Evolutionary conservation across 1,284 basidiomycete genomes (phyloP).

Genomic region (Tremellales sp.): DNA sequence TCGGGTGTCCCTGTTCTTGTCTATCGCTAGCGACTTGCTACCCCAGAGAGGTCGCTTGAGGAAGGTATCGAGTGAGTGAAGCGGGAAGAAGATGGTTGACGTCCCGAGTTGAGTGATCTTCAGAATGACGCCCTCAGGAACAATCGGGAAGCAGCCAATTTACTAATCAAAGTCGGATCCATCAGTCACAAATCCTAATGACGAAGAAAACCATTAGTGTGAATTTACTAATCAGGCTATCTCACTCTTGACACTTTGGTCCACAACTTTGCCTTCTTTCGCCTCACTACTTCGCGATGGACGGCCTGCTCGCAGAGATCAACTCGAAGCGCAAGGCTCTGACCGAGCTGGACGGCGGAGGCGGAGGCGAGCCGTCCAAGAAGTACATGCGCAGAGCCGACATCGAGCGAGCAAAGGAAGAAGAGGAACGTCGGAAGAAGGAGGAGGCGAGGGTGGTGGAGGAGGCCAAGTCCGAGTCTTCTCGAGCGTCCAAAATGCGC

Average conservation of each 20-base stretch:
- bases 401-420: slow-evolving; percentile 56
- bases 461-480: slow-evolving; percentile 37
- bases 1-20: no score
- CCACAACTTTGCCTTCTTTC: background rate
- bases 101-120: no score
- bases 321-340: slow-evolving; percentile 75
- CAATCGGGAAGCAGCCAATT: background rate
- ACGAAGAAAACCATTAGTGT: background rate
- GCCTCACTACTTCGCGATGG: slow-evolving; percentile 25
- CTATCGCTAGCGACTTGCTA: no score
- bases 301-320: slow-evolving; percentile 62
- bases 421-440: slow-evolving; percentile 63
- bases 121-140: no score
- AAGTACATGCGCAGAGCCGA: slow-evolving; percentile 89
- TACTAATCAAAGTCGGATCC: background rate
- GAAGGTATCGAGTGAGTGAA: no score
- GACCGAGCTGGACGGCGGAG: slow-evolving; percentile 3
- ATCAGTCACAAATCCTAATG: background rate
- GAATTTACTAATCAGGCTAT: background rate
- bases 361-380: slow-evolving; percentile 47
- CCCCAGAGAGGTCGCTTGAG: no score
- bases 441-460: slow-evolving; percentile 42
- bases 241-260: no score
- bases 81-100: no score
- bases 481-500: slow-evolving; percentile 21